A percentile compares a stretch with the other conserved stretches of the same genome.
Conservation (phyloP, 2,329 filamentous ascomycete species). For the Ophiobolus disseminans region DNA sequence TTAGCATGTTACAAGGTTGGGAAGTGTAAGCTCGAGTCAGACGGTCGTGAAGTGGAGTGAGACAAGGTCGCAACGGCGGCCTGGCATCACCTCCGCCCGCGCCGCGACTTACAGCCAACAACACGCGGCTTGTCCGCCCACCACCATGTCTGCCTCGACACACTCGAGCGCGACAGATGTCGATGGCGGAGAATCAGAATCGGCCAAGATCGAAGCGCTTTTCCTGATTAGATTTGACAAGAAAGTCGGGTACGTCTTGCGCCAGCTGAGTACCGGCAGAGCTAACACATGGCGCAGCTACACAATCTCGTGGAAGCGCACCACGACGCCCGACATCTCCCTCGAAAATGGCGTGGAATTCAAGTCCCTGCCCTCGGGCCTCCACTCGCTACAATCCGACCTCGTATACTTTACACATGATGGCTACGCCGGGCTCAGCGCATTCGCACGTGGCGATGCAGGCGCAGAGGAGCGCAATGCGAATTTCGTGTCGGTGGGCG, state of each 20-base stretch:
- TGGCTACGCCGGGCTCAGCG: constrained; percentile 84
- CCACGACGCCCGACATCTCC: constrained; percentile 70
- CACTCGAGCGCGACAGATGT: constrained; percentile 40
- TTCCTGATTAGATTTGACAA: constrained; percentile 93
- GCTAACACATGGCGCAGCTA: constrained; percentile 58
- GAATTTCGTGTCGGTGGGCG: constrained; percentile 89
- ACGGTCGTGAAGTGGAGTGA: too few species aligned
- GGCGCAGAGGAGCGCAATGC: constrained; percentile 83
- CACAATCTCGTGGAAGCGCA: constrained; percentile 87
- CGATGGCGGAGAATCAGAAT: constrained; percentile 18
- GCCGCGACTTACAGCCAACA: constrained; percentile 1
- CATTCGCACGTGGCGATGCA: constrained; percentile 85
- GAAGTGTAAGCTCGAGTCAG: too few species aligned
- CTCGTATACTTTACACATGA: constrained; percentile 91
- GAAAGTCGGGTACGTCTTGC: constrained; percentile 74
- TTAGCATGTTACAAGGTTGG: too few species aligned
- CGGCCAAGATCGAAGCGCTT: constrained; percentile 60
- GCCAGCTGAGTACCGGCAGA: not conserved
- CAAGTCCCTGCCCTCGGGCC: constrained; percentile 91
- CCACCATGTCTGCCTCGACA: constrained; percentile 37
- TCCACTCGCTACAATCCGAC: constrained; percentile 88
- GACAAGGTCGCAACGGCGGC: not conserved
- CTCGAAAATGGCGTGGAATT: constrained; percentile 92
- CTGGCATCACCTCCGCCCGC: not conserved
- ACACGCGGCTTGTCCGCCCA: constrained; percentile 2